These are phyloP conservation scores for Gastrodia elata DNA, from an alignment of 106 monocot species.

Conservation along the genomic window DNA sequence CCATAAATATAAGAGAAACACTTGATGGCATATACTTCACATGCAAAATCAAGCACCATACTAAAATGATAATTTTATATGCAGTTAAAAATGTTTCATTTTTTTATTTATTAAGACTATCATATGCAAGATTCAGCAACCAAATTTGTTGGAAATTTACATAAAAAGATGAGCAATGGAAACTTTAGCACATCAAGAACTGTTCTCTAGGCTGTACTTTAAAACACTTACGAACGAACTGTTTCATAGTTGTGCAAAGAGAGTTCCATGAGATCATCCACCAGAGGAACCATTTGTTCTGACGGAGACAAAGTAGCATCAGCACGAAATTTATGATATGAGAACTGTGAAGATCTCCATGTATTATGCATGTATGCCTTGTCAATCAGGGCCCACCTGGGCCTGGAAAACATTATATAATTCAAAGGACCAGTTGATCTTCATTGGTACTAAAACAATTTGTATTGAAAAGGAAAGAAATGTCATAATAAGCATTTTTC, in stretches of 20 bases:
- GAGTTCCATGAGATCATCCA: conserved; percentile 78
- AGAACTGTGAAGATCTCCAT: conserved; percentile 89
- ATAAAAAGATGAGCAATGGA: background rate
- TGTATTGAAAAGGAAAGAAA: background rate
- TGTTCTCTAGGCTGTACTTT: background rate
- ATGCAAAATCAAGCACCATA: background rate
- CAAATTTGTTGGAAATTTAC: background rate
- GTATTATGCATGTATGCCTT: conserved; percentile 91
- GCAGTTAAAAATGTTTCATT: background rate
- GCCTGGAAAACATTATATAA: conserved; percentile 38
- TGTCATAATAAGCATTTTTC: background rate
- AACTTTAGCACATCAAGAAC: background rate
- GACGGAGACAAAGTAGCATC: conserved; percentile 55
- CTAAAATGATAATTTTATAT: background rate
- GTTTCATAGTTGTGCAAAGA: conserved; percentile 92
- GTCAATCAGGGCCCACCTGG: conserved; percentile 85
- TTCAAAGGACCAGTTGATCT: background rate
- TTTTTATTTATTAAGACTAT: background rate
- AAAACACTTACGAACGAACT: conserved; percentile 75
- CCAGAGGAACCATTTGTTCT: conserved; percentile 39
- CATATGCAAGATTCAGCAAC: background rate
- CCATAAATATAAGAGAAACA: background rate
- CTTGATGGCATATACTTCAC: background rate
- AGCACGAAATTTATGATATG: conserved; percentile 71
- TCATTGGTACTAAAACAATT: background rate